A percentile compares a stretch with the other conserved stretches of the same genome.
These are phyloP conservation scores for Beauveria sp. DNA, from an alignment of 2,329 filamentous ascomycete species.

Conservation along the genomic window DNA sequence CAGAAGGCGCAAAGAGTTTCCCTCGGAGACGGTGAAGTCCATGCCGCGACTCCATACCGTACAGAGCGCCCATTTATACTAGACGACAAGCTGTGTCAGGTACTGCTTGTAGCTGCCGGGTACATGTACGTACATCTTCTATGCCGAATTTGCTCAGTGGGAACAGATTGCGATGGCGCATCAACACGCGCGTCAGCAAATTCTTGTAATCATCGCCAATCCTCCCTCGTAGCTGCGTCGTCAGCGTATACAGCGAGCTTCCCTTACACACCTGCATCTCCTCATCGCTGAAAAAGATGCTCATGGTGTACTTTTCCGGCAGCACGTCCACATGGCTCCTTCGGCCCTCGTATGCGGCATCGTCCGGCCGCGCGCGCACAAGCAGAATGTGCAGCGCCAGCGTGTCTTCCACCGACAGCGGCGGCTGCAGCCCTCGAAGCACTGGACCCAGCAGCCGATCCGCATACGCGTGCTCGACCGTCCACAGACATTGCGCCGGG, in stretches of 20 bases:
- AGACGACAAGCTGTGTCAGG: too few species aligned
- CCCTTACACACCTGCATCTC: constrained; percentile 27
- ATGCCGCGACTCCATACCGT: constrained; percentile 23
- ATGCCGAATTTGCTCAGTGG: constrained; percentile 25
- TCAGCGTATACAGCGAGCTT: constrained; percentile 25
- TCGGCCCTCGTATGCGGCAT: constrained; percentile 23
- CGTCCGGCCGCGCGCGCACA: constrained; percentile 21
- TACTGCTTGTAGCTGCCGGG: too few species aligned
- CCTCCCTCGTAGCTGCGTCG: constrained; percentile 22
- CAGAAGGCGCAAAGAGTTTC: constrained; percentile 11
- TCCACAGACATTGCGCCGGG: constrained; percentile 24
- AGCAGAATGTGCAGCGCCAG: constrained; percentile 27
- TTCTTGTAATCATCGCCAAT: constrained; percentile 24
- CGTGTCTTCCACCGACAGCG: constrained; percentile 26
- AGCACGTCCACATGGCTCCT: constrained; percentile 21
- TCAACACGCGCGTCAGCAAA: constrained; percentile 21
- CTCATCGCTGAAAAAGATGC: constrained; percentile 27
- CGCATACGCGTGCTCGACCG: constrained; percentile 23
- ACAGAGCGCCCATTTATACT: constrained; percentile 30
- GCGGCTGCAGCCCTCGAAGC: constrained; percentile 23
- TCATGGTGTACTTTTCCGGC: constrained; percentile 25
- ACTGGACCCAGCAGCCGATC: constrained; percentile 25
- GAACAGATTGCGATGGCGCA: constrained; percentile 25
- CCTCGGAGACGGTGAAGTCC: constrained; percentile 20
- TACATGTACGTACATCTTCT: constrained; percentile 21